Percentiles rank a stretch among this genome's conserved stretches.
Evolutionary conservation across 1,284 basidiomycete species (phyloP).

Genomic region (Rhodotorula sp.): DNA sequence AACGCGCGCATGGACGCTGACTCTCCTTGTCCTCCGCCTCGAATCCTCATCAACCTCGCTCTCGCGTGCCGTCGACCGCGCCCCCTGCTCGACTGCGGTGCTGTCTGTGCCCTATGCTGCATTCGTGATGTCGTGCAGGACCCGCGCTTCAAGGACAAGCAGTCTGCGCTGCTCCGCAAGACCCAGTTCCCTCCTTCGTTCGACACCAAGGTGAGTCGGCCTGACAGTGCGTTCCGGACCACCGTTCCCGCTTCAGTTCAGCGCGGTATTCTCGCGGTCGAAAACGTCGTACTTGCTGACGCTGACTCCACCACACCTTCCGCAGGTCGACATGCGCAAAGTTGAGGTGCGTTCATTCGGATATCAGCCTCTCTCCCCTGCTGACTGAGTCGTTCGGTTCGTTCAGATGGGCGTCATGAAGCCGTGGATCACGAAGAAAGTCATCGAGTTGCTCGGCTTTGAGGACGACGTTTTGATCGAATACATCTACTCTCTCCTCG

Average conservation of each 20-base stretch:
- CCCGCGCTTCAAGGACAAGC: constrained; percentile 87
- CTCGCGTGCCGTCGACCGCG: too few species aligned
- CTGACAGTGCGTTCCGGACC: too few species aligned
- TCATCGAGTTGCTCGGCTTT: constrained; percentile 82
- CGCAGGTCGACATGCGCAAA: constrained; percentile 20
- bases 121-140: constrained; percentile 42
- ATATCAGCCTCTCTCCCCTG: too few species aligned
- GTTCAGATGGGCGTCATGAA: constrained; percentile 75
- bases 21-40: too few species aligned
- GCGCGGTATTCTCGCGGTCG: too few species aligned
- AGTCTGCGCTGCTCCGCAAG: constrained; percentile 76
- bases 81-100: too few species aligned
- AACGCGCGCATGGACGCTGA: too few species aligned
- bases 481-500: constrained; percentile 88
- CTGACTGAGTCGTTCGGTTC: too few species aligned
- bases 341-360: constrained; percentile 6
- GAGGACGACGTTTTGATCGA: constrained; percentile 97
- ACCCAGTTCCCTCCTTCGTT: constrained; percentile 90
- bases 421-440: constrained; percentile 90
- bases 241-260: too few species aligned
- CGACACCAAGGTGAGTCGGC: constrained; percentile 64
- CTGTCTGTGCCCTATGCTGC: too few species aligned
- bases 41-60: too few species aligned
- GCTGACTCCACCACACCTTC: background rate
- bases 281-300: too few species aligned